These are phyloP conservation scores for Leucocoprinus sp. DNA, from an alignment of 768 basidiomycete species.

Conservation along the genomic window DNA sequence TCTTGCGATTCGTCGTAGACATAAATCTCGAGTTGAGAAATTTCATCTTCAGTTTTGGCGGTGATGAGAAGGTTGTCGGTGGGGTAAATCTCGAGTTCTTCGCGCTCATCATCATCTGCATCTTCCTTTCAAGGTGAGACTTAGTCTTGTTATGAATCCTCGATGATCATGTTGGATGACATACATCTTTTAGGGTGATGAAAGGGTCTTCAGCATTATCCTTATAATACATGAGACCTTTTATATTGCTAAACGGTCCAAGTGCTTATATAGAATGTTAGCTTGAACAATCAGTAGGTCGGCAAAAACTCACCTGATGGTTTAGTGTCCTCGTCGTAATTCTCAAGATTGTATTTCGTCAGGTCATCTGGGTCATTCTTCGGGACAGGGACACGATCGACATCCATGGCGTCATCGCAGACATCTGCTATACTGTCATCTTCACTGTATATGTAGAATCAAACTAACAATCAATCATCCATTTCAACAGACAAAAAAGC, in stretches of 20 bases:
- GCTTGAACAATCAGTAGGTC: background rate
- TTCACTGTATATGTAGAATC: conserved; percentile 22
- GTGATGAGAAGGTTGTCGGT: conserved; percentile 88
- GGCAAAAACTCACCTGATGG: conserved; percentile 20
- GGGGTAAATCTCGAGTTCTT: conserved; percentile 83
- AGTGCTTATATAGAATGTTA: conserved; percentile 30
- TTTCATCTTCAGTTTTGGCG: conserved; percentile 94
- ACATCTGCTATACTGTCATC: conserved; percentile 54
- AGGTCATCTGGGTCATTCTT: conserved; percentile 54
- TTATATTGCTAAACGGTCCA: conserved; percentile 92
- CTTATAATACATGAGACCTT: conserved; percentile 86
- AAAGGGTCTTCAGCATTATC: conserved; percentile 95
- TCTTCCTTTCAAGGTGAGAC: conserved; percentile 54
- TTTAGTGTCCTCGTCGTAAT: conserved; percentile 77
- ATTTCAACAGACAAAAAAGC: conserved; percentile 1
- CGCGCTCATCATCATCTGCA: conserved; percentile 69
- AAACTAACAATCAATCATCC: conserved; percentile 13
- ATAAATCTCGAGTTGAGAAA: conserved; percentile 93
- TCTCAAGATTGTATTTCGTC: conserved; percentile 81
- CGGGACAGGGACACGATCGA: conserved; percentile 32
- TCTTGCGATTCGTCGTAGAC: conserved; percentile 90
- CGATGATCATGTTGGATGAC: conserved; percentile 15
- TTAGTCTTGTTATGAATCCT: conserved; percentile 11
- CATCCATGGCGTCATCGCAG: conserved; percentile 56
- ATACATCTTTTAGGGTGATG: conserved; percentile 88